phyloP scores from a whole-genome alignment of 805 yeast species.

The Lachancea quebecensis region DNA sequence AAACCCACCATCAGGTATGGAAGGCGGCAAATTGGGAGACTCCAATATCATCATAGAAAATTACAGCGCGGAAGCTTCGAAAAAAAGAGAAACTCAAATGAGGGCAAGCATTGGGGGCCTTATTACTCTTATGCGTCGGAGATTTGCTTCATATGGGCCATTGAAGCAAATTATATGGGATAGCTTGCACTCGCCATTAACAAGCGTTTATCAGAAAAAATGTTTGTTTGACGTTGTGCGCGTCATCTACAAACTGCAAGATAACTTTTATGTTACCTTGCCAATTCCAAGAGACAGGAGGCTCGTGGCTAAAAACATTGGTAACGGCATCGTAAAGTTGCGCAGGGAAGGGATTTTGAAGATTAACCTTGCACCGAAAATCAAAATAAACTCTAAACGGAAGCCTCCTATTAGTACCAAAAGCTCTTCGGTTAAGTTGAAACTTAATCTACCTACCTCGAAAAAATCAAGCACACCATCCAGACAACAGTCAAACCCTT shows the following conservation, averaged over 20 bases:
- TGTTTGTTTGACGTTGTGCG: conserved; percentile 57
- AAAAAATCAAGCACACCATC: conserved; percentile 1
- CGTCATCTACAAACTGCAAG: conserved; percentile 56
- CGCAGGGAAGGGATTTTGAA: conserved; percentile 43
- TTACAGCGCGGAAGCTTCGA: conserved; percentile 17
- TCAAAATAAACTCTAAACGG: conserved; percentile 8
- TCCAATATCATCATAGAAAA: conserved; percentile 15
- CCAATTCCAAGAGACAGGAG: conserved; percentile 63
- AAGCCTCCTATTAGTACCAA: conserved; percentile 1
- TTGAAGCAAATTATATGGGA: conserved; percentile 61
- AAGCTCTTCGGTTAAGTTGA: conserved; percentile 10
- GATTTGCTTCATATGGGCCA: conserved; percentile 41
- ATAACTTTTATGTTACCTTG: conserved; percentile 54
- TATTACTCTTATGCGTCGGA: conserved; percentile 18
- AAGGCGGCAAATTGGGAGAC: conserved; percentile 17
- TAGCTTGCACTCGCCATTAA: conserved; percentile 52
- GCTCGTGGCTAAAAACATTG: conserved; percentile 51
- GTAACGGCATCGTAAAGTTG: conserved; percentile 48
- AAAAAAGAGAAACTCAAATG: conserved; percentile 19
- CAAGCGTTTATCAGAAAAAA: conserved; percentile 55
- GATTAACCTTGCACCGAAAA: conserved; percentile 22
- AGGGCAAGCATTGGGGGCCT: conserved; percentile 26
- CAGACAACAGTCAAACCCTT: conserved; percentile 4
- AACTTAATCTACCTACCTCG: conserved; percentile 9
- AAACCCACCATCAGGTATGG: conserved; percentile 6